These are phyloP conservation scores for Stevia rebaudiana DNA, from an alignment of 140 eudicot species.

Conservation along the genomic window DNA sequence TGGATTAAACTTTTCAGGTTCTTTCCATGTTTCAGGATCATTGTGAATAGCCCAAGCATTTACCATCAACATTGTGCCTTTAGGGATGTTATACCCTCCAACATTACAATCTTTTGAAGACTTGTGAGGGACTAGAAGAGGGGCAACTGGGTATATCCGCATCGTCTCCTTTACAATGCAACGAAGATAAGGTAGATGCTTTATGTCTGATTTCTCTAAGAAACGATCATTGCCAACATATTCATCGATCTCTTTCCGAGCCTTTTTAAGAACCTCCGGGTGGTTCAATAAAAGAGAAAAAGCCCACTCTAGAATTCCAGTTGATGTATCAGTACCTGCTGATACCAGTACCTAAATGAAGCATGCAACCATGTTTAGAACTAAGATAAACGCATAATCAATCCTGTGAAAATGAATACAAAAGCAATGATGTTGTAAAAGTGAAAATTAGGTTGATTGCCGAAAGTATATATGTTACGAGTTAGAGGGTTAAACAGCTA, in stretches of 20 bases:
- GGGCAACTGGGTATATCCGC: slow-evolving; percentile 42
- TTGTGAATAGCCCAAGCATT: slow-evolving; percentile 56
- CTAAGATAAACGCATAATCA: neutral
- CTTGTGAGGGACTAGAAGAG: slow-evolving; percentile 42
- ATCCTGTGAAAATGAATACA: neutral
- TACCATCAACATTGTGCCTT: slow-evolving; percentile 43
- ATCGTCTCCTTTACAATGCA: slow-evolving; percentile 55
- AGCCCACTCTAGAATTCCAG: slow-evolving; percentile 52
- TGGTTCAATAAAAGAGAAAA: slow-evolving; percentile 42
- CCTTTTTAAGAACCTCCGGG: slow-evolving; percentile 40
- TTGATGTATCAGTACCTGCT: slow-evolving; percentile 49
- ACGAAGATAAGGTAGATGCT: slow-evolving; percentile 43
- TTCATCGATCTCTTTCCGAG: slow-evolving; percentile 38
- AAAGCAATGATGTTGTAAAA: neutral
- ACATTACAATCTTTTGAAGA: slow-evolving; percentile 35
- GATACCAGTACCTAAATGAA: slow-evolving; percentile 25
- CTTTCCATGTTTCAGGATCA: slow-evolving; percentile 37
- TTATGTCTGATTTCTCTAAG: slow-evolving; percentile 32
- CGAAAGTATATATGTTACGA: no score
- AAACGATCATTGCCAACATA: slow-evolving; percentile 16
- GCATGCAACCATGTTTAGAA: neutral
- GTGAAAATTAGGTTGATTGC: neutral
- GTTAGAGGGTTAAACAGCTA: no score
- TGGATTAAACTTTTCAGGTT: slow-evolving; percentile 38
- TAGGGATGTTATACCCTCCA: slow-evolving; percentile 37